Evolutionary conservation across 1,284 basidiomycete species (phyloP).

Genomic region (Xerocomus nothofagi): DNA sequence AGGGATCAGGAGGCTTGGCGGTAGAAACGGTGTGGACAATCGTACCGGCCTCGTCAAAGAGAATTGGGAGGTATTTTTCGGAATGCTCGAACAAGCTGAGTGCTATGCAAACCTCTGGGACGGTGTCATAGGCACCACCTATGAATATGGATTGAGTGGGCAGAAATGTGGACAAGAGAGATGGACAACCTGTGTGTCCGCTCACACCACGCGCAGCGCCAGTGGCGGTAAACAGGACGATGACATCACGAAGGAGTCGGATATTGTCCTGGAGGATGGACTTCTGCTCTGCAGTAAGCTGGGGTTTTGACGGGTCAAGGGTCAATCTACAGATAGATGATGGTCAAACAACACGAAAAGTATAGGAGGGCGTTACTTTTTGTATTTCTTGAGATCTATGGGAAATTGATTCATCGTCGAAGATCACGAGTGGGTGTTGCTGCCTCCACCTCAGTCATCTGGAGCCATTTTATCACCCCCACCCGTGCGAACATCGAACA

Average conservation of each 20-base stretch:
- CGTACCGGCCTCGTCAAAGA: slow-evolving; percentile 79
- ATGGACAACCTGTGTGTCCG: slow-evolving; percentile 68
- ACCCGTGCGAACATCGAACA: slow-evolving; percentile 31
- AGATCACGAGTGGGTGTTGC: not conserved
- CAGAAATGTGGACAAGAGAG: not conserved
- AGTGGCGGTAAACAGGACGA: slow-evolving; percentile 80
- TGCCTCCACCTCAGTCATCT: slow-evolving; percentile 3
- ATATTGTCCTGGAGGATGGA: slow-evolving; percentile 65
- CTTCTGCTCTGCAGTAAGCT: slow-evolving; percentile 61
- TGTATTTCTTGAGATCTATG: slow-evolving; percentile 73
- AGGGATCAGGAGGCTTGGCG: slow-evolving; percentile 2
- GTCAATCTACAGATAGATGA: slow-evolving; percentile 47
- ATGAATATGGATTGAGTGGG: slow-evolving; percentile 9
- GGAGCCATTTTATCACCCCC: slow-evolving; percentile 20
- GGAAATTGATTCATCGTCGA: slow-evolving; percentile 56
- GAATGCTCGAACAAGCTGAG: slow-evolving; percentile 68
- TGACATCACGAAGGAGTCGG: slow-evolving; percentile 76
- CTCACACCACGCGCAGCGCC: slow-evolving; percentile 80
- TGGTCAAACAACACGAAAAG: slow-evolving; percentile 7
- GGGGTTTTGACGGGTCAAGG: slow-evolving; percentile 66
- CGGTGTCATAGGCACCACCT: slow-evolving; percentile 85
- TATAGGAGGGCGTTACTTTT: slow-evolving; percentile 49
- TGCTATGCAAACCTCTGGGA: slow-evolving; percentile 77
- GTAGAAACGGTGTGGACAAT: not conserved
- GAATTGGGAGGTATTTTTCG: slow-evolving; percentile 60